Evolutionary conservation across 257 asterid species (phyloP).

Genomic region (Plantago major): DNA sequence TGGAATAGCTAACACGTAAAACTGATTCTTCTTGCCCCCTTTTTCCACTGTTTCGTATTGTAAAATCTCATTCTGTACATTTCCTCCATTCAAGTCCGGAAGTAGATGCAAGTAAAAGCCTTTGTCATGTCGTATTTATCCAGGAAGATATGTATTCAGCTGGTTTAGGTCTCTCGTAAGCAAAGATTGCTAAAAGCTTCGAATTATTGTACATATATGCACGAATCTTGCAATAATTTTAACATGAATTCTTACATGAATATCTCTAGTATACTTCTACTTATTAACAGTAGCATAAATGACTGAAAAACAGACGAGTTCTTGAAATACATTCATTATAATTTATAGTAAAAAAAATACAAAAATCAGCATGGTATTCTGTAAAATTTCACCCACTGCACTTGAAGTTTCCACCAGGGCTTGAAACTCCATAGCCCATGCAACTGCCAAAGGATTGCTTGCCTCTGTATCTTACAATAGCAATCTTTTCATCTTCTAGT

Average conservation of each 20-base stretch:
- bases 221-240: neutral
- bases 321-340: neutral
- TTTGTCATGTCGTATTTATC: conserved; percentile 8
- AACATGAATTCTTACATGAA: neutral
- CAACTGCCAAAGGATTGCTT: conserved; percentile 38
- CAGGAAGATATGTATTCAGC: conserved; percentile 4
- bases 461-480: conserved; percentile 30
- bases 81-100: conserved; percentile 13
- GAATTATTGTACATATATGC: conserved; percentile 15
- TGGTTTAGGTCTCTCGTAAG: conserved; percentile 21
- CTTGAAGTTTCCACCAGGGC: conserved; percentile 24
- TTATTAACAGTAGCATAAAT: neutral
- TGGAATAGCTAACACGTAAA: conserved; percentile 45
- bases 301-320: neutral
- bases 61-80: conserved; percentile 18
- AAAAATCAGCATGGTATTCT: neutral
- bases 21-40: conserved; percentile 16
- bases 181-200: conserved; percentile 13
- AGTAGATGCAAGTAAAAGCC: conserved; percentile 15
- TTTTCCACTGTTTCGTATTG: conserved; percentile 12
- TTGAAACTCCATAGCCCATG: conserved; percentile 44
- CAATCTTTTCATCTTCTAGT: conserved; percentile 20
- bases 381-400: neutral
- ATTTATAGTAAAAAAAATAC: neutral
- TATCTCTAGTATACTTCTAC: neutral